phyloP scores from a whole-genome alignment of 257 asterid species.

The Solanum peruvianum region DNA sequence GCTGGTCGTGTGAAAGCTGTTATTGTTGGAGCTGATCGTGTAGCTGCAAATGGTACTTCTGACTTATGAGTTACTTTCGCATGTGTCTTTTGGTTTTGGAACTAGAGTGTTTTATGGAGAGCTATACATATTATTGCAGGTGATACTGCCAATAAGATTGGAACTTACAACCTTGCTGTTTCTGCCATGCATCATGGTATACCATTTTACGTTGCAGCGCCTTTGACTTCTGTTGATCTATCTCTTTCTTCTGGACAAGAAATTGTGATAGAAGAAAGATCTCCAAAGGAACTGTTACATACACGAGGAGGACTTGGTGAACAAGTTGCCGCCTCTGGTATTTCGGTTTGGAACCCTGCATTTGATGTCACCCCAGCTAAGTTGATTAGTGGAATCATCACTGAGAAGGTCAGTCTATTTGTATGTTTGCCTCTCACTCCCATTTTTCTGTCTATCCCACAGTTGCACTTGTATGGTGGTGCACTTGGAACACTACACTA shows the following conservation, averaged over 20 bases:
- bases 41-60: slow-evolving; percentile 76
- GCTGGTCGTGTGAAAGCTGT: slow-evolving; percentile 74
- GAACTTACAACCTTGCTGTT: slow-evolving; percentile 86
- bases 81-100: not conserved
- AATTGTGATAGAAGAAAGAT: slow-evolving; percentile 88
- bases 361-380: slow-evolving; percentile 90
- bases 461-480: not conserved
- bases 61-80: not conserved
- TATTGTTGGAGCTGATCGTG: slow-evolving; percentile 95
- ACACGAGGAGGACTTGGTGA: slow-evolving; percentile 89
- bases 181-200: slow-evolving; percentile 70
- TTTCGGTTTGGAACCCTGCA: slow-evolving; percentile 96
- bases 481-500: not conserved
- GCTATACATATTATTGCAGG: slow-evolving; percentile 28
- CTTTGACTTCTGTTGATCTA: slow-evolving; percentile 75
- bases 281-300: slow-evolving; percentile 62
- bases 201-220: slow-evolving; percentile 93
- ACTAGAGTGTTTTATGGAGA: not conserved
- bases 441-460: not conserved
- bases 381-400: slow-evolving; percentile 60
- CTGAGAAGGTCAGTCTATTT: slow-evolving; percentile 57
- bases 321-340: slow-evolving; percentile 91
- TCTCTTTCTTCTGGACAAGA: slow-evolving; percentile 66
- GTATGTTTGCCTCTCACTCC: slow-evolving; percentile 10
- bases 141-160: slow-evolving; percentile 98